These are phyloP conservation scores for Aspergillus bombycis DNA, from an alignment of 2,329 filamentous ascomycete genomes.

Conservation along the genomic window DNA sequence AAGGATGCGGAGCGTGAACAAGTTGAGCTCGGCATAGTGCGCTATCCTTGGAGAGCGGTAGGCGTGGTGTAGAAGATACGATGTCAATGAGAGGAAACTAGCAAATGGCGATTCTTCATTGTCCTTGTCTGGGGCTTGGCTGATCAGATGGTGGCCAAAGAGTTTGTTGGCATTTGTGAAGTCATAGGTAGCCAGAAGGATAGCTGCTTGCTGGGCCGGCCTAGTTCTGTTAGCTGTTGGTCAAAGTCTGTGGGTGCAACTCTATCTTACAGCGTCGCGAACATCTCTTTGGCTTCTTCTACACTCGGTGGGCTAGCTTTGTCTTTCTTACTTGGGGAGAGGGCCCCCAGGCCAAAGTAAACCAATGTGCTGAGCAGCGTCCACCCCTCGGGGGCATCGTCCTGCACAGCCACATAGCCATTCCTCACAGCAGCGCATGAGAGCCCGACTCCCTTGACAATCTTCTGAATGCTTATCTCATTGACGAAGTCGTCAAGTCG, in stretches of 20 bases:
- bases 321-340: conserved; percentile 70
- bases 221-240: conserved; percentile 50
- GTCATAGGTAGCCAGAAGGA: conserved; percentile 86
- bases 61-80: conserved; percentile 91
- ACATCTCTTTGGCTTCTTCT: conserved; percentile 81
- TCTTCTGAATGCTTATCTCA: conserved; percentile 79
- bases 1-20: conserved; percentile 82
- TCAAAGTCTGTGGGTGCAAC: conserved; percentile 15
- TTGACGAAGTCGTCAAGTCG: conserved; percentile 96
- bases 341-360: conserved; percentile 79
- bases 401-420: conserved; percentile 82
- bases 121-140: conserved; percentile 61
- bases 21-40: conserved; percentile 80
- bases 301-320: conserved; percentile 65
- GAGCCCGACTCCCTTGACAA: conserved; percentile 74
- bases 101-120: conserved; percentile 74
- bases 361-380: conserved; percentile 76
- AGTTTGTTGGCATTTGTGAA: conserved; percentile 94
- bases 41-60: conserved; percentile 78
- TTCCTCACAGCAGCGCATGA: conserved; percentile 70
- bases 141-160: conserved; percentile 84
- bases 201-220: conserved; percentile 75
- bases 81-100: conserved; percentile 82
- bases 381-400: conserved; percentile 91
- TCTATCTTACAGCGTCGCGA: conserved; percentile 67